These are phyloP conservation scores for Trypanosoma caninum DNA, from an alignment of 208 protist species.

Conservation along the genomic window DNA sequence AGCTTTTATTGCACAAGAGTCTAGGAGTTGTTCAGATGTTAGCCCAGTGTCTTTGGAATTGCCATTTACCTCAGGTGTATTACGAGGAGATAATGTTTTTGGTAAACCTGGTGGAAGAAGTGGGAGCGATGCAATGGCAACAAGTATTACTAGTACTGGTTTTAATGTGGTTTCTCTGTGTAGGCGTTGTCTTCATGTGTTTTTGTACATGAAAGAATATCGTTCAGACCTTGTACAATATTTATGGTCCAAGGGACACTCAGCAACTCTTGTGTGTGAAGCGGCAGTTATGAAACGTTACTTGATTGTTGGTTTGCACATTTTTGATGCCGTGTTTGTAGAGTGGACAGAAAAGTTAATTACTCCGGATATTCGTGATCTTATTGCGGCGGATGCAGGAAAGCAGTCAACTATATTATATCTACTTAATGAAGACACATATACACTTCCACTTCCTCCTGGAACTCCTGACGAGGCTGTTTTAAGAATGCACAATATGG, in stretches of 20 bases:
- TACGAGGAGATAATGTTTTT: constrained; percentile 8
- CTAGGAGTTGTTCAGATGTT: neutral
- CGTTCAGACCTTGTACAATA: constrained; percentile 42
- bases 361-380: constrained; percentile 37
- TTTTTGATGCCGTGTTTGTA: constrained; percentile 64
- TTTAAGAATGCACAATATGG: constrained; percentile 32
- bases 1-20: neutral
- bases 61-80: neutral
- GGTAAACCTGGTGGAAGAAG: neutral
- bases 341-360: constrained; percentile 57
- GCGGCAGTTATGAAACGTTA: constrained; percentile 50
- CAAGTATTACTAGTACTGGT: constrained; percentile 1
- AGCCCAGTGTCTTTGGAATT: neutral
- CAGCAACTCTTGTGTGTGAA: constrained; percentile 40
- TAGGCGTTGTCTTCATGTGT: constrained; percentile 29
- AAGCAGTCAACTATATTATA: constrained; percentile 49
- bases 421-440: constrained; percentile 26
- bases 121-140: constrained; percentile 7
- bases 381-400: constrained; percentile 26
- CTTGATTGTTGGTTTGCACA: constrained; percentile 31
- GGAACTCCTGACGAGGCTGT: constrained; percentile 23
- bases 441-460: constrained; percentile 18
- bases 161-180: neutral
- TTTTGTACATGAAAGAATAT: constrained; percentile 44
- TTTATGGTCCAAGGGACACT: constrained; percentile 53